These are phyloP conservation scores for Hamamelis virginiana DNA, from an alignment of 164 flowering plant genomes.

Conservation along the genomic window DNA sequence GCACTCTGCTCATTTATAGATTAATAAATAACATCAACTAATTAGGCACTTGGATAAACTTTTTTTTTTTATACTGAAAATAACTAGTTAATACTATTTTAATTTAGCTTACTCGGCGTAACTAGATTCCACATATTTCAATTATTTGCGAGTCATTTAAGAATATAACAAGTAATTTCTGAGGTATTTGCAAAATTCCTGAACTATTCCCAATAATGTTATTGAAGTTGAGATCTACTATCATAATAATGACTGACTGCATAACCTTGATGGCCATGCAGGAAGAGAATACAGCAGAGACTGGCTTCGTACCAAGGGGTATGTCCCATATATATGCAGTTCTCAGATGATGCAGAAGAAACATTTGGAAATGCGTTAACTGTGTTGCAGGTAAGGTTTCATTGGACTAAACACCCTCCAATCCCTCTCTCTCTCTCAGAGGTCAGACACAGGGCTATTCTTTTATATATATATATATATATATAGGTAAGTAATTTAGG, in stretches of 20 bases:
- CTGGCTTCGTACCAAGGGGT: constrained; percentile 92
- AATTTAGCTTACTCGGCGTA: too few species aligned
- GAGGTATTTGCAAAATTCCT: too few species aligned
- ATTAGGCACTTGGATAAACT: too few species aligned
- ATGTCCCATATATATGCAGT: constrained; percentile 82
- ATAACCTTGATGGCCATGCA: constrained; percentile 29
- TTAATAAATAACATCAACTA: too few species aligned
- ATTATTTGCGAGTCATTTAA: too few species aligned
- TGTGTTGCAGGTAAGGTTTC: constrained; percentile 57
- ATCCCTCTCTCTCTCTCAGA: too few species aligned
- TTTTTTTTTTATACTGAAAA: too few species aligned
- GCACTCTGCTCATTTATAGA: too few species aligned
- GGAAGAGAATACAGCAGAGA: constrained; percentile 86
- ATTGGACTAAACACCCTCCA: too few species aligned
- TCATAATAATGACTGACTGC: background rate
- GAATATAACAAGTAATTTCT: too few species aligned
- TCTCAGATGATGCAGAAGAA: constrained; percentile 86
- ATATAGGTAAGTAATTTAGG: background rate
- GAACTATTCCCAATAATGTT: background rate
- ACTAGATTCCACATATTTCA: too few species aligned
- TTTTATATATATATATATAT: background rate
- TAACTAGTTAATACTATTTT: too few species aligned
- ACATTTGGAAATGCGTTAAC: constrained; percentile 64
- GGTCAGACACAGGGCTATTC: background rate
- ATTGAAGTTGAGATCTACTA: background rate